Evolutionary conservation across 1,139 yeast species (phyloP), one percentile per base, ranked within the genome.

Genomic region (Yamadazyma epiphylla): DNA sequence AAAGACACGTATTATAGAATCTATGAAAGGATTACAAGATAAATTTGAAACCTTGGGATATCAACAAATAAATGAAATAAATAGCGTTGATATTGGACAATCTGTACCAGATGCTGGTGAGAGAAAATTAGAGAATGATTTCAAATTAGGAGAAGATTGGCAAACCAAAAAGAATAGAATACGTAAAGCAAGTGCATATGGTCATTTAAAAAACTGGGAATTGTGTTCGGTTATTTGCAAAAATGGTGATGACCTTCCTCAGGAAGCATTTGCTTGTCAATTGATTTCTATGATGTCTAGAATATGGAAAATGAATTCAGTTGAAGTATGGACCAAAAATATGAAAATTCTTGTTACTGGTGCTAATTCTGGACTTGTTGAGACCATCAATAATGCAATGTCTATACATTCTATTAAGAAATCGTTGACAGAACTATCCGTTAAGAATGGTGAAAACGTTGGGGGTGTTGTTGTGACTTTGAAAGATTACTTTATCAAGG

Each of bases 231-330:
- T 89, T 3, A 91, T 91, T 51, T 96, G 91, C 6, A 91, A 91
- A 50, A 89, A 95, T 29, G 98, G 98, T 19, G 91, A 85, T 48
- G 98, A 91, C 55, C 58, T 91, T 31, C 85, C 96, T 13, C 98
- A 91, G 53, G 98, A 91, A 52, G 96, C 98, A 0, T 88, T 91
- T 65, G 98, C 98, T 0, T 88, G 96, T 43, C 98, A 91, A 51
- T 56, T 91, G 22, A 89, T 91, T 28, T 80, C 84, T 33, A 80
- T 95, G 26, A 85, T 89, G 57, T 81, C 94, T 0, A 77, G 75
- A 32, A 79, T 87, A 27, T 91, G 97, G 97, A 74, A 76, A 30
- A 71, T 65, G 20, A 73, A 75, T 16, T 64, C 68, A 2, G 76
- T 82, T 5, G 77, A 73, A 11, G 85, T 80, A 4, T 91, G 98